phyloP scores from a whole-genome alignment of 2,329 filamentous ascomycete species.

The Fusarium subtropicale region DNA sequence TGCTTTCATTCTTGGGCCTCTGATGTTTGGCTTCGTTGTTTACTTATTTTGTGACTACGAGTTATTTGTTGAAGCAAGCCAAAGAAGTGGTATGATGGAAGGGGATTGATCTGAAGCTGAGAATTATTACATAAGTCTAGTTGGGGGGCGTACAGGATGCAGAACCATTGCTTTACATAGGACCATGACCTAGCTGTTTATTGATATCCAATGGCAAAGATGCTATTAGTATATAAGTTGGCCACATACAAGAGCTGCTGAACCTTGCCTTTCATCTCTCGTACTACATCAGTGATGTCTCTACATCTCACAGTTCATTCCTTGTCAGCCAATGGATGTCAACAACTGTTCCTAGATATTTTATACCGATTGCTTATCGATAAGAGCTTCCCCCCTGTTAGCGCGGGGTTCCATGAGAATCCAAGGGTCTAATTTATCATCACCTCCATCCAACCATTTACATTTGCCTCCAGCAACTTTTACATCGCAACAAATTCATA shows the following conservation, averaged over 20 bases:
- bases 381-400: slow-evolving; percentile 32
- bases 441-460: slow-evolving; percentile 8
- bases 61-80: slow-evolving; percentile 8
- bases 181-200: slow-evolving; percentile 9
- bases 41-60: slow-evolving; percentile 21
- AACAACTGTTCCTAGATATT: background rate
- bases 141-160: slow-evolving; percentile 33
- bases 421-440: slow-evolving; percentile 40
- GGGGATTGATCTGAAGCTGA: slow-evolving; percentile 9
- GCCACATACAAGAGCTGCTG: slow-evolving; percentile 1
- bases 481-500: background rate
- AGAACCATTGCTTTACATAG: slow-evolving; percentile 26
- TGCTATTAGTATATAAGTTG: slow-evolving; percentile 1
- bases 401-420: slow-evolving; percentile 39
- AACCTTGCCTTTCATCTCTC: background rate
- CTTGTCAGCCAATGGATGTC: background rate
- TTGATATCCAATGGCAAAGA: slow-evolving; percentile 25
- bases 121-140: slow-evolving; percentile 10
- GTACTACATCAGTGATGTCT: background rate
- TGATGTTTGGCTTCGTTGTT: slow-evolving; percentile 4
- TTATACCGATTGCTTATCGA: slow-evolving; percentile 34
- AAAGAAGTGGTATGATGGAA: slow-evolving; percentile 5
- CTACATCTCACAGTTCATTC: background rate
- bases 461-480: slow-evolving; percentile 4
- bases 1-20: background rate